Conservation (phyloP, 352 stramenopile genomes). For the Phytophthora hibernalis region DNA sequence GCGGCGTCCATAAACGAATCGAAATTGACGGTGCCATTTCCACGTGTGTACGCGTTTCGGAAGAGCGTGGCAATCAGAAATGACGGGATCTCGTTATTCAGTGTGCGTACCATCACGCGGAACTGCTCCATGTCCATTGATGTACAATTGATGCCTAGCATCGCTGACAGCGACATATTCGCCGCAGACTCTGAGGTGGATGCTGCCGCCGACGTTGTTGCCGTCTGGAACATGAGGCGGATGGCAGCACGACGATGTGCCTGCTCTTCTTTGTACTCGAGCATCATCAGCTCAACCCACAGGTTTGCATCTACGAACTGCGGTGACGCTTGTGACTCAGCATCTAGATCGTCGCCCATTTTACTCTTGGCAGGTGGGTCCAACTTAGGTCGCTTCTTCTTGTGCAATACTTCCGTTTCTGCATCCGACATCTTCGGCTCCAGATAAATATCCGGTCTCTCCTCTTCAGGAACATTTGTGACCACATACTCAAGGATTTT, state of each 20-base stretch:
- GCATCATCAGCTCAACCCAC: slow-evolving; percentile 89
- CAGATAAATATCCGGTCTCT: slow-evolving; percentile 58
- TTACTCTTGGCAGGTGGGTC: slow-evolving; percentile 16
- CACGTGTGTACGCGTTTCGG: slow-evolving; percentile 63
- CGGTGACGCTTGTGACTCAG: neutral
- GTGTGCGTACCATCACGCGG: slow-evolving; percentile 81
- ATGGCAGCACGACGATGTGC: slow-evolving; percentile 89
- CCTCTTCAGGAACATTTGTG: slow-evolving; percentile 65
- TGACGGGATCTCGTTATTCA: slow-evolving; percentile 80
- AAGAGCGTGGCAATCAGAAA: slow-evolving; percentile 73
- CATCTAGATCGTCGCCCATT: slow-evolving; percentile 13
- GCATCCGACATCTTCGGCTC: slow-evolving; percentile 22
- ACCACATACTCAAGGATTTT: slow-evolving; percentile 76
- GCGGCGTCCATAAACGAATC: slow-evolving; percentile 90
- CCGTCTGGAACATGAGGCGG: slow-evolving; percentile 94
- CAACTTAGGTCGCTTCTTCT: slow-evolving; percentile 21
- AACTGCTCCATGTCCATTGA: slow-evolving; percentile 94
- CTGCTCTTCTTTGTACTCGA: slow-evolving; percentile 94
- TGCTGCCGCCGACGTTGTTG: slow-evolving; percentile 45
- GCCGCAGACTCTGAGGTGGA: slow-evolving; percentile 20
- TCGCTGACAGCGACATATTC: slow-evolving; percentile 30
- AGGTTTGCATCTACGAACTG: slow-evolving; percentile 82
- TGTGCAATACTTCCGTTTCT: slow-evolving; percentile 5
- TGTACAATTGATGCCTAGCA: slow-evolving; percentile 37
- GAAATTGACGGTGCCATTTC: slow-evolving; percentile 86